Evolutionary conservation across 371 early-diverging fungal species (phyloP).

Genomic region (Aphelidium insulamus): DNA sequence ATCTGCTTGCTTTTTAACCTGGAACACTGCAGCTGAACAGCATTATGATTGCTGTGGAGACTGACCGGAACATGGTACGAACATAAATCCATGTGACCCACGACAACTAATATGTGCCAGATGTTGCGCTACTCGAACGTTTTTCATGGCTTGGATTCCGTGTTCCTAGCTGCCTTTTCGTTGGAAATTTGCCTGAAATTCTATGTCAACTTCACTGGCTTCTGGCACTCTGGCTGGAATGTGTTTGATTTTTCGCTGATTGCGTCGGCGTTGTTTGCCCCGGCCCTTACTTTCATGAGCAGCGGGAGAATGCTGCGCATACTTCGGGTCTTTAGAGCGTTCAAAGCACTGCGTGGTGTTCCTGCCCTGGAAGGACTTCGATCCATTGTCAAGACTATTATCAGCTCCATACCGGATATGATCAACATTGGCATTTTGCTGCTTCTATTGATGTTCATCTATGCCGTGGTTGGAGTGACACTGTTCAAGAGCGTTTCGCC

Average conservation of each 20-base stretch:
- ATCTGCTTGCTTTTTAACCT: too few species aligned
- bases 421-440: conserved; percentile 11
- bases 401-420: conserved; percentile 8
- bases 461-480: conserved; percentile 15
- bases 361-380: conserved; percentile 9
- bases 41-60: conserved; percentile 10
- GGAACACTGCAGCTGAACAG: too few species aligned
- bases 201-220: conserved; percentile 11
- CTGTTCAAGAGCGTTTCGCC: conserved; percentile 7
- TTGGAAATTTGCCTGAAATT: conserved; percentile 16
- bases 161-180: conserved; percentile 8
- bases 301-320: conserved; percentile 9
- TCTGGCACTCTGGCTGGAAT: conserved; percentile 15
- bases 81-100: not conserved
- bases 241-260: conserved; percentile 10
- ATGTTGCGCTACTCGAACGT: conserved; percentile 2
- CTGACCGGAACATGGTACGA: conserved; percentile 6
- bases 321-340: conserved; percentile 11
- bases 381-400: conserved; percentile 10
- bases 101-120: too few species aligned
- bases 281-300: conserved; percentile 5
- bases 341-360: conserved; percentile 10
- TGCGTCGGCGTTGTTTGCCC: conserved; percentile 4
- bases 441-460: conserved; percentile 14
- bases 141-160: conserved; percentile 6